Evolutionary conservation across 352 stramenopile species (phyloP), one percentile per base, ranked within the genome.

Genomic region (Phytophthora hybrid): DNA sequence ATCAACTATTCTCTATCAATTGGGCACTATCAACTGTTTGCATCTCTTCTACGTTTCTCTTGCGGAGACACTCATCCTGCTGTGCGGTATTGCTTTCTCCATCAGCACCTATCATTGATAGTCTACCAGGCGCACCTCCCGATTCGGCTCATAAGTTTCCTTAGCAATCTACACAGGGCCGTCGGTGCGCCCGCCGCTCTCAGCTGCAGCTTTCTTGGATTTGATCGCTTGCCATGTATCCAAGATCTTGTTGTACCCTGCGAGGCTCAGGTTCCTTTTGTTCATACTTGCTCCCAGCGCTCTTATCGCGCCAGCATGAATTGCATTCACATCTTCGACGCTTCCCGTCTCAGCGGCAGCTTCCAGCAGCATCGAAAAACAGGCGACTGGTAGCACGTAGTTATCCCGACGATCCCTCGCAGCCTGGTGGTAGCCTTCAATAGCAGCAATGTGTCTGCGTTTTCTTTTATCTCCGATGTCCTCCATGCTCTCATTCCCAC

Each of bases 281-380:
- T 73, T 79, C 69, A 77, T 71, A 16, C 26, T 32, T 41, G 57
- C 51, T 37, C 41, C 51, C 47, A 78, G 57, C n/a, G 61, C 31
- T 31, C 62, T 72, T 6, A 88, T 53, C 2, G 79, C 84, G 13
- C 81, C 82, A 29, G 76, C 54, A 69, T 85, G 79, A 29, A 91
- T 56, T 51, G 58, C 23, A 63, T 80, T 67, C 18, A 91, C 57
- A 56, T 87, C 78, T 9, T 77, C 73, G 19, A 80, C 26, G 34
- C 23, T 55, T 51, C 66, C 76, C 31, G 77, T 61, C 34, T 81
- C 72, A n/a, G 71, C 74, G 3, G 77, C 71, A 52, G 73, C 44
- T 71, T 85, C 66, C 32, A 91, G 54, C 39, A 90, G 32, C 26
- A 66, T 79, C 5, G 60, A 77, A 72, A 85, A 89, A 52, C 80